Conservation (phyloP, 164 flowering plant genomes). For the Nymphaea thermarum region DNA sequence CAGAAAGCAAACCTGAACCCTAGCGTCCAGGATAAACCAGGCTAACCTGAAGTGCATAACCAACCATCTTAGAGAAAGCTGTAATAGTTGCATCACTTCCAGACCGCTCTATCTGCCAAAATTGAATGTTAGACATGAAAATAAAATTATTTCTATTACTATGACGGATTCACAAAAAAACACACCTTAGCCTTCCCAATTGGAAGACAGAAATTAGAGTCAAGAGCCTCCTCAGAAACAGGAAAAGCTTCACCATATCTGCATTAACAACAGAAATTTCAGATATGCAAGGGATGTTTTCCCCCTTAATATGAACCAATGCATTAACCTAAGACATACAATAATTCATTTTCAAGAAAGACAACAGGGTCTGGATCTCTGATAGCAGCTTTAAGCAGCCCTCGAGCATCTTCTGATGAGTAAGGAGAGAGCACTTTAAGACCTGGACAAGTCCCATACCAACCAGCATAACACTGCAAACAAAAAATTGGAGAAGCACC, state of each 20-base stretch:
- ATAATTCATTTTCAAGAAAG: slow-evolving; percentile 89
- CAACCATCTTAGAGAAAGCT: slow-evolving; percentile 92
- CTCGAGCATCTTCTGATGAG: slow-evolving; percentile 91
- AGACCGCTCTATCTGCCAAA: slow-evolving; percentile 64
- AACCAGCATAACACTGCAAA: slow-evolving; percentile 76
- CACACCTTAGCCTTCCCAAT: slow-evolving; percentile 91
- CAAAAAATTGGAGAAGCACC: slow-evolving; percentile 1
- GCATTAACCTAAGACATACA: slow-evolving; percentile 36
- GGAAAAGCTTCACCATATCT: slow-evolving; percentile 95
- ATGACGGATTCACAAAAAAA: not conserved
- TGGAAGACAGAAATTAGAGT: slow-evolving; percentile 76
- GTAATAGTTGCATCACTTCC: slow-evolving; percentile 82
- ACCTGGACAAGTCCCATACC: slow-evolving; percentile 73
- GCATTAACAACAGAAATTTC: slow-evolving; percentile 4
- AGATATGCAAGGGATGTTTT: not conserved
- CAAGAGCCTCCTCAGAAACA: slow-evolving; percentile 77
- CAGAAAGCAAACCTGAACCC: too few species aligned
- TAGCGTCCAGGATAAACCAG: too few species aligned
- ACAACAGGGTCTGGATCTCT: slow-evolving; percentile 85
- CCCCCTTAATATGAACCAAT: not conserved
- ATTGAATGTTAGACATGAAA: not conserved
- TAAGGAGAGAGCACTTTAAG: slow-evolving; percentile 77
- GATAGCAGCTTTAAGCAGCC: slow-evolving; percentile 73
- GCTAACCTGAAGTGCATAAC: slow-evolving; percentile 76
- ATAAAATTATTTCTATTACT: not conserved